phyloP scores from a whole-genome alignment of 2,329 filamentous ascomycete species.

The Alternaria ventricosa region DNA sequence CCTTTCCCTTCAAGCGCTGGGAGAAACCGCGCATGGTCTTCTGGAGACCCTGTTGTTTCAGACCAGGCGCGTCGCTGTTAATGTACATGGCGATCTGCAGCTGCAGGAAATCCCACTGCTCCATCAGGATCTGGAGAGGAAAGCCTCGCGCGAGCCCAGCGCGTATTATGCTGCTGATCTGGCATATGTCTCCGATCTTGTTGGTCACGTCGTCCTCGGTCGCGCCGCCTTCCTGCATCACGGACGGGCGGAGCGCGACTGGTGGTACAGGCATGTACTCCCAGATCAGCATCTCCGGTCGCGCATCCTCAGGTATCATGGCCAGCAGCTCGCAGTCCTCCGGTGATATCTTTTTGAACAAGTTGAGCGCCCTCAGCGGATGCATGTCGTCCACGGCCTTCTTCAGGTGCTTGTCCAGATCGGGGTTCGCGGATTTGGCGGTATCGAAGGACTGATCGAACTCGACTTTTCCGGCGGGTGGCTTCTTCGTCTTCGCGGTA shows the following conservation, averaged over 20 bases:
- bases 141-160: constrained; percentile 83
- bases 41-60: constrained; percentile 86
- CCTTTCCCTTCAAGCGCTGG: constrained; percentile 94
- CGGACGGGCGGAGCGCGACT: constrained; percentile 91
- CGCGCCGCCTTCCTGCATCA: constrained; percentile 89
- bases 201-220: constrained; percentile 97
- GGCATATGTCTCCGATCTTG: constrained; percentile 95
- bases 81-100: constrained; percentile 97
- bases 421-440: constrained; percentile 77
- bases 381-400: constrained; percentile 96
- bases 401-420: constrained; percentile 87
- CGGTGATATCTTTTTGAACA: constrained; percentile 86
- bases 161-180: constrained; percentile 86
- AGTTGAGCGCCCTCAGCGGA: constrained; percentile 83
- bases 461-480: constrained; percentile 78
- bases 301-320: constrained; percentile 82
- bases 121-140: constrained; percentile 87
- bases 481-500: constrained; percentile 81
- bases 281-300: constrained; percentile 98
- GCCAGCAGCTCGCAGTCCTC: constrained; percentile 91
- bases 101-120: constrained; percentile 97
- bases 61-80: constrained; percentile 91
- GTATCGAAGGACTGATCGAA: constrained; percentile 87
- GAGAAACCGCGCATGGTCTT: constrained; percentile 94
- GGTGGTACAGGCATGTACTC: constrained; percentile 93